phyloP scores from a whole-genome alignment of 2,329 filamentous ascomycete genomes.

The Harringtonia lauricola region DNA sequence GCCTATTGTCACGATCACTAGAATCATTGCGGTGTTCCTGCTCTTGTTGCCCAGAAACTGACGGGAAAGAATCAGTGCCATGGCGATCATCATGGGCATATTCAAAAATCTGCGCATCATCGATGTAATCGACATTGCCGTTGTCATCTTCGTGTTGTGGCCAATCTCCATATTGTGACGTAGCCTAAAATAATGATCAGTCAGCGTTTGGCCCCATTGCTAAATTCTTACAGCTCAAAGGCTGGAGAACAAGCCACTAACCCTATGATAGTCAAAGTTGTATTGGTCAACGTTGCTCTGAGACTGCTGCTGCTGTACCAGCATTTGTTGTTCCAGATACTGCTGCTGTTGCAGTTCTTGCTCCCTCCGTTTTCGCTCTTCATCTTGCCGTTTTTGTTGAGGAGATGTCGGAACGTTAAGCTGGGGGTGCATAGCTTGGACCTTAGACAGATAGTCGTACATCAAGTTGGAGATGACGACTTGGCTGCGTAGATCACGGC shows the following conservation, averaged over 20 bases:
- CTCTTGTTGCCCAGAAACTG: neutral
- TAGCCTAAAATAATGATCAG: constrained; percentile 15
- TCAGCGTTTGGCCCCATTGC: too few species aligned
- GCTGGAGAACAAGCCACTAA: constrained; percentile 12
- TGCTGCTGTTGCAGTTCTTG: constrained; percentile 32
- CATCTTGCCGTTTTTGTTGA: constrained; percentile 31
- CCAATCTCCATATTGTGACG: constrained; percentile 19
- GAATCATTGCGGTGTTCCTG: neutral
- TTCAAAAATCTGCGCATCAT: constrained; percentile 23
- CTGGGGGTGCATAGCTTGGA: constrained; percentile 96
- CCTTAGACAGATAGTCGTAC: constrained; percentile 98
- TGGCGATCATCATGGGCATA: constrained; percentile 19
- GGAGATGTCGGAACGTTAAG: constrained; percentile 81
- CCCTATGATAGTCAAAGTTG: constrained; percentile 25
- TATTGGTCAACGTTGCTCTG: constrained; percentile 17
- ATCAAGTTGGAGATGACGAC: constrained; percentile 98
- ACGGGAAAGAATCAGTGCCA: neutral
- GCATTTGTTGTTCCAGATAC: constrained; percentile 29
- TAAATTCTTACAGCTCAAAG: too few species aligned
- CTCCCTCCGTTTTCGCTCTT: constrained; percentile 37
- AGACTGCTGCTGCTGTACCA: constrained; percentile 12
- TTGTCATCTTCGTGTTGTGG: constrained; percentile 12
- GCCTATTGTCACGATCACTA: neutral
- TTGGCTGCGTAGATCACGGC: constrained; percentile 83
- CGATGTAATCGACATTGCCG: constrained; percentile 17